phyloP scores from a whole-genome alignment of 2,329 filamentous ascomycete genomes.

The Hypoxylon sp. region DNA sequence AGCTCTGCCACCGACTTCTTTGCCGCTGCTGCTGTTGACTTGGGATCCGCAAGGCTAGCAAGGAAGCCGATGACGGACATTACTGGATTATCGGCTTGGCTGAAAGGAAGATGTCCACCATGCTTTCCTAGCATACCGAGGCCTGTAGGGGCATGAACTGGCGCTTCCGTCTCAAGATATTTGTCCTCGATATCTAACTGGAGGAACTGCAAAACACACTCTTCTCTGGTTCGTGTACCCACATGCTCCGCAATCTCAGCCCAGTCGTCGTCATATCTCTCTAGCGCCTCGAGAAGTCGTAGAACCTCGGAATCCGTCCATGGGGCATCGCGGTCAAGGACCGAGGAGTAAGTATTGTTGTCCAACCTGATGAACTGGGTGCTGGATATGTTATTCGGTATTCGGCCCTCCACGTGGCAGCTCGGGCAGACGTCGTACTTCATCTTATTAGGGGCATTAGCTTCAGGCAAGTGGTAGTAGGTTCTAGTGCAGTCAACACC shows the following conservation, averaged over 20 bases:
- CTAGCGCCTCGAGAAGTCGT: conserved; percentile 88
- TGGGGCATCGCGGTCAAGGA: conserved; percentile 83
- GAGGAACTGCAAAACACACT: conserved; percentile 96
- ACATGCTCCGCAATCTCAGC: conserved; percentile 91
- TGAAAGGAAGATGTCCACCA: conserved; percentile 86
- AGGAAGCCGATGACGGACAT: conserved; percentile 96
- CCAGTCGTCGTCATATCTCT: conserved; percentile 97
- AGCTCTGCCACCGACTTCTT: conserved; percentile 88
- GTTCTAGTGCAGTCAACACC: conserved; percentile 83
- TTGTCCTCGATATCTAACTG: conserved; percentile 98
- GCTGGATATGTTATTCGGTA: conserved; percentile 80
- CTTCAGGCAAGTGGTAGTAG: conserved; percentile 67
- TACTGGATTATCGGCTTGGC: conserved; percentile 92
- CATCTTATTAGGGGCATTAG: conserved; percentile 65
- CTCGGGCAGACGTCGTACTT: conserved; percentile 92
- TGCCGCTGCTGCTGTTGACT: conserved; percentile 88
- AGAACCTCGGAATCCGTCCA: conserved; percentile 93
- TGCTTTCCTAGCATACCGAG: conserved; percentile 74
- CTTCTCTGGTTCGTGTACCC: conserved; percentile 87
- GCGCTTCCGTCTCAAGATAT: conserved; percentile 82
- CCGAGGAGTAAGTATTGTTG: conserved; percentile 80
- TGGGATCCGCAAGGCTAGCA: conserved; percentile 88
- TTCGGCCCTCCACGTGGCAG: conserved; percentile 85
- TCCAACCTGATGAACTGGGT: conserved; percentile 89
- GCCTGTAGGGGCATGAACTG: conserved; percentile 62